Evolutionary conservation across 768 basidiomycete genomes (phyloP).

Genomic region (Rhizopogon vulgaris): DNA sequence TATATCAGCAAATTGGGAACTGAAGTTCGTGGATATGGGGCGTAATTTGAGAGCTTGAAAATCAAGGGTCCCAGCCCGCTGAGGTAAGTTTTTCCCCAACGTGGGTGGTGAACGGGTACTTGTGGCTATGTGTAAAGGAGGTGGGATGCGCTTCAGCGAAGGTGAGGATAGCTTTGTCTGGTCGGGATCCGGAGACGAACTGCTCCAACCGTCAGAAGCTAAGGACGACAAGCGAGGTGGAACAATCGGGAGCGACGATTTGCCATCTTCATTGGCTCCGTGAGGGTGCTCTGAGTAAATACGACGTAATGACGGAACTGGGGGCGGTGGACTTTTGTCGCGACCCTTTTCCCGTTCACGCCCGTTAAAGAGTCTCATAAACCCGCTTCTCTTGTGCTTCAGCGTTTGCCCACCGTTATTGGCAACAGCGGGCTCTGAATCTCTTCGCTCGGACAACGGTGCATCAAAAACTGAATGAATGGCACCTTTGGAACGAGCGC

Average conservation of each 20-base stretch:
- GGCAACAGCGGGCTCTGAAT: slow-evolving; percentile 30
- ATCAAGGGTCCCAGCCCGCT: slow-evolving; percentile 56
- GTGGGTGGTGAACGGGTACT: slow-evolving; percentile 14
- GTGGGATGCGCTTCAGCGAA: slow-evolving; percentile 23
- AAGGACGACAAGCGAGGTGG: slow-evolving; percentile 35
- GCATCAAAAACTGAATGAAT: slow-evolving; percentile 32
- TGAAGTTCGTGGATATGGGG: slow-evolving; percentile 73
- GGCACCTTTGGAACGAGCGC: slow-evolving; percentile 39
- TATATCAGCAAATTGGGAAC: slow-evolving; percentile 54
- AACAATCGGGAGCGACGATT: slow-evolving; percentile 25
- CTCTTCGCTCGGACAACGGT: slow-evolving; percentile 33
- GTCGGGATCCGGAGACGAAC: slow-evolving; percentile 5
- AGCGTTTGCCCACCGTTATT: slow-evolving; percentile 36
- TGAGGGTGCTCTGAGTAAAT: slow-evolving; percentile 25
- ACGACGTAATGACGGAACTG: slow-evolving; percentile 48
- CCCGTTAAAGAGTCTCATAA: slow-evolving; percentile 71
- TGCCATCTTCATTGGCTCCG: slow-evolving; percentile 24
- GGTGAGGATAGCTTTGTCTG: neutral
- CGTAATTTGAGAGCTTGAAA: slow-evolving; percentile 58
- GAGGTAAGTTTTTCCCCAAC: slow-evolving; percentile 27
- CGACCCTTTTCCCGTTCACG: slow-evolving; percentile 29
- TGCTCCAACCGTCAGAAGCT: slow-evolving; percentile 15
- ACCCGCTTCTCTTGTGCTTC: slow-evolving; percentile 77
- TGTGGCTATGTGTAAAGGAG: slow-evolving; percentile 24
- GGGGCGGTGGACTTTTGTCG: slow-evolving; percentile 38